Evolutionary conservation across 2,329 filamentous ascomycete genomes (phyloP), one percentile per base, ranked within the genome.

Genomic region (Cercospora zeina): DNA sequence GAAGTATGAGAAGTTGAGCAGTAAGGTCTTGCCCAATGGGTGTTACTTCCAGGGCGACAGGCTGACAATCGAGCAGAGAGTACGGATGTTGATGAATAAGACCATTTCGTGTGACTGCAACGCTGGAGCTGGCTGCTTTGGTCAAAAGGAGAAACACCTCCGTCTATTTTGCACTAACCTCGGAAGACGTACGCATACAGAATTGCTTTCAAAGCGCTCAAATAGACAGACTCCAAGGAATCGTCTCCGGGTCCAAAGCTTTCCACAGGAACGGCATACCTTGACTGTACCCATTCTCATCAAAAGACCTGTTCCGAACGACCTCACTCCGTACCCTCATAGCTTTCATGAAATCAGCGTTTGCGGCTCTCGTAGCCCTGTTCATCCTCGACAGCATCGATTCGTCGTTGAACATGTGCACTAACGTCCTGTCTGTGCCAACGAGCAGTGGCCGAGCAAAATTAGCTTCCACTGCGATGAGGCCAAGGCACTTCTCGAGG

Each of bases 181-280:
- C 16, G 13, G 21, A 24, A 4, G 13, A 13, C 30, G 24, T n/a
- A 51, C 13, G 3, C 30, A 13, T 8, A 51, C 10, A 16, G 11
- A 14, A 13, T 13, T 14, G 1, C 19, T 51, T 1, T 0, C 6
- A 27, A 9, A 16, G 0, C 11, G 14, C 47, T 51, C 50, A 69
- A 14, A 69, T 67, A 8, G 66, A 56, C 51, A 67, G 21, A 62
- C 61, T 66, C 61, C 66, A 66, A 50, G 69, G 65, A n/a, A 62
- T 59, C 16, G 67, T 62, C 31, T 63, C 67, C 7, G 73, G 73
- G 57, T 74, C 71, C 57, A 73, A 58, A 37, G 68, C 68, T 45
- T 70, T 70, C 73, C 74, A 82, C 1, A 82, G 50, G 63, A 81
- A 81, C 6, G 80, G 80, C 79, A 81, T 81, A 1, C 79, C 79